Percentiles rank a stretch among this genome's conserved stretches.
These are phyloP conservation scores for Thermomucor indicae-seudaticae DNA, from an alignment of 371 early-diverging fungal species.

Conservation along the genomic window DNA sequence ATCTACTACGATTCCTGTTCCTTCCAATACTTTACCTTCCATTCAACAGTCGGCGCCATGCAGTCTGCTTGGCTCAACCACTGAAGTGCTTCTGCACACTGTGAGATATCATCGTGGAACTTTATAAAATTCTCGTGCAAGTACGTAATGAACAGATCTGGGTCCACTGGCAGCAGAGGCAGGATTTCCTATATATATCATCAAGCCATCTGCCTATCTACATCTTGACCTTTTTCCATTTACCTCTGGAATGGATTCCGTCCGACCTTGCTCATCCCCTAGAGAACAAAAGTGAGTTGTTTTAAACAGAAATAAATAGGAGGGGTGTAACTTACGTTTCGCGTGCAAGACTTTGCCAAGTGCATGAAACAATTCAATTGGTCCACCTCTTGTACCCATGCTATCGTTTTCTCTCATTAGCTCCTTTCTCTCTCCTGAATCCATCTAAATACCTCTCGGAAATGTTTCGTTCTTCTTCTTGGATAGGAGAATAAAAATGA, in stretches of 20 bases:
- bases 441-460: background rate
- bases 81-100: slow-evolving; percentile 7
- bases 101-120: slow-evolving; percentile 16
- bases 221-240: background rate
- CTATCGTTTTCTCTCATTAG: background rate
- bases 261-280: slow-evolving; percentile 9
- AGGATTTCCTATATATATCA: slow-evolving; percentile 15
- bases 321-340: slow-evolving; percentile 17
- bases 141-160: slow-evolving; percentile 17
- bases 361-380: slow-evolving; percentile 32
- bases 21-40: slow-evolving; percentile 8
- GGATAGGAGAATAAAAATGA: background rate
- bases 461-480: slow-evolving; percentile 1
- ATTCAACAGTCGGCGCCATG: slow-evolving; percentile 16
- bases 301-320: background rate
- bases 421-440: background rate
- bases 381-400: slow-evolving; percentile 2
- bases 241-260: slow-evolving; percentile 30
- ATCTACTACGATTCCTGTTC: background rate
- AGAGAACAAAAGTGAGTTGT: too few relatives aligned
- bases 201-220: background rate
- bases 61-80: slow-evolving; percentile 22
- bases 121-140: slow-evolving; percentile 22
- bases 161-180: slow-evolving; percentile 10
- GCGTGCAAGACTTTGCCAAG: slow-evolving; percentile 39